These are phyloP conservation scores for Ophiocordyceps unilateralis DNA, from an alignment of 2,329 filamentous ascomycete species.

Conservation along the genomic window DNA sequence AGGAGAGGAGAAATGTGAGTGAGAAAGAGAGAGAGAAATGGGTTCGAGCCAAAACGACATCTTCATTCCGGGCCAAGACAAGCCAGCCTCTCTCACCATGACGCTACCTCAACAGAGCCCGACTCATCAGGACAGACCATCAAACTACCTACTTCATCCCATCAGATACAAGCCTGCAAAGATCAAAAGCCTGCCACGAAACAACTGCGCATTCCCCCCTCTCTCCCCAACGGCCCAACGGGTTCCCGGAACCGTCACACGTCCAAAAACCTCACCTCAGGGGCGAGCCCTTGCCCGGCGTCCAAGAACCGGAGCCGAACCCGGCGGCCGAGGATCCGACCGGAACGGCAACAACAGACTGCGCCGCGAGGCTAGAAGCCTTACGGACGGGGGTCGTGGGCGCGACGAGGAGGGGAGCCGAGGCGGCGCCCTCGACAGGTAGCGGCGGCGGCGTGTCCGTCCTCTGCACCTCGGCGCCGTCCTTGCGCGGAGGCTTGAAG, in stretches of 20 bases:
- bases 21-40: no score
- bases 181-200: no score
- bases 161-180: no score
- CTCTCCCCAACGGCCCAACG: no score
- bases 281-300: constrained; percentile 26
- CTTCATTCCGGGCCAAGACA: no score
- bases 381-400: constrained; percentile 30
- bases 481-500: constrained; percentile 32
- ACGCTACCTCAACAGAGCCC: no score
- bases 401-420: constrained; percentile 3
- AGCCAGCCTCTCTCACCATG: no score
- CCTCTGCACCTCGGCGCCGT: constrained; percentile 24
- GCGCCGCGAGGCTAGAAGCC: constrained; percentile 16
- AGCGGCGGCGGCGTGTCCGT: constrained; percentile 40
- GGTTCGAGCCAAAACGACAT: no score
- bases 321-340: constrained; percentile 3
- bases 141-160: no score
- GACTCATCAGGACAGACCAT: no score
- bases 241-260: background rate
- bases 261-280: constrained; percentile 12
- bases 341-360: constrained; percentile 12
- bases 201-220: no score
- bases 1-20: no score
- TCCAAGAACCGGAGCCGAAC: constrained; percentile 24
- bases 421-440: constrained; percentile 15